Percentiles rank a stretch among this genome's conserved stretches.
Evolutionary conservation across 177 flowering plant species (phyloP).

Genomic region (Tripterygium wilfordii): DNA sequence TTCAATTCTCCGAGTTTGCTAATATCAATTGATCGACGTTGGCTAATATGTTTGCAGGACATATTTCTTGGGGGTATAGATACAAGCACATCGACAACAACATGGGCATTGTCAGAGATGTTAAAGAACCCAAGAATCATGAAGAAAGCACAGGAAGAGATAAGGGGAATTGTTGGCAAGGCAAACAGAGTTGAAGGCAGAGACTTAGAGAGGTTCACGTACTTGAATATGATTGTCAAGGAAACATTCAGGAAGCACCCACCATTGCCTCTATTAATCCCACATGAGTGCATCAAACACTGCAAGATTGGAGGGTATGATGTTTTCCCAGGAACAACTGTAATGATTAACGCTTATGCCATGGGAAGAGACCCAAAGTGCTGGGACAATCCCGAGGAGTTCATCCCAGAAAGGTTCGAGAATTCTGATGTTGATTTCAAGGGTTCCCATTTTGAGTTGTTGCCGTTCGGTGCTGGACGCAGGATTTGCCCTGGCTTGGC

Average conservation of each 20-base stretch:
- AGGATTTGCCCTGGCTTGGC: too few relatives aligned
- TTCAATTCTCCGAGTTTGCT: too few relatives aligned
- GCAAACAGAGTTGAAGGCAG: neutral
- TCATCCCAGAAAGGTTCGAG: conserved; percentile 4
- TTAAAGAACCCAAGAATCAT: too few relatives aligned
- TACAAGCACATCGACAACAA: neutral
- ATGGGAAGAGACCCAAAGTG: conserved; percentile 4
- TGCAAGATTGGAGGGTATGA: conserved; percentile 3
- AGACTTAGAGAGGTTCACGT: neutral
- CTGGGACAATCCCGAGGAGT: conserved; percentile 5
- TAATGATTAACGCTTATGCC: neutral
- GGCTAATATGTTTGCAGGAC: too few relatives aligned
- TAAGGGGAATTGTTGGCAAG: too few relatives aligned
- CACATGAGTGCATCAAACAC: neutral
- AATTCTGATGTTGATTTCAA: too few relatives aligned
- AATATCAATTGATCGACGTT: too few relatives aligned
- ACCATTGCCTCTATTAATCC: neutral
- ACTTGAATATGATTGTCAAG: conserved; percentile 8
- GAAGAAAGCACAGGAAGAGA: too few relatives aligned
- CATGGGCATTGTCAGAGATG: conserved; percentile 10
- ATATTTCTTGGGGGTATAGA: conserved; percentile 1
- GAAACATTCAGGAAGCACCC: conserved; percentile 6
- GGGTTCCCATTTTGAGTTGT: neutral
- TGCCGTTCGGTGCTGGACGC: conserved; percentile 4
- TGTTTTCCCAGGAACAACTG: too few relatives aligned